Conservation (phyloP, 1,284 basidiomycete genomes). For the Heterobasidion parviporum region DNA sequence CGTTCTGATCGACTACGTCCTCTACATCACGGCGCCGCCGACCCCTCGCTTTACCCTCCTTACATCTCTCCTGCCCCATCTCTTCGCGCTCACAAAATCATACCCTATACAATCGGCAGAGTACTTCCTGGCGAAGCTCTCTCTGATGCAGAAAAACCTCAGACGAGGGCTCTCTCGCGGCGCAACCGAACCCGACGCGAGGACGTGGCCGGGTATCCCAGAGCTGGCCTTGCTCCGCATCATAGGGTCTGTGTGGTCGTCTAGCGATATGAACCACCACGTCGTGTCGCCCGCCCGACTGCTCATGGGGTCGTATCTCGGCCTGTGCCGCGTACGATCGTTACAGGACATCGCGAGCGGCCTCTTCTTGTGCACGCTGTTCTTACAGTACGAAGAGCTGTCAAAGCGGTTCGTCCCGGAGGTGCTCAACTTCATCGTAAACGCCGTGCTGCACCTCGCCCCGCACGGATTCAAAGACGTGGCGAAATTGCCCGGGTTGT, state of each 20-base stretch:
- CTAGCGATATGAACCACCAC: constrained; percentile 89
- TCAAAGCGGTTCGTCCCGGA: constrained; percentile 91
- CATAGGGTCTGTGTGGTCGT: constrained; percentile 83
- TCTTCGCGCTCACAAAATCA: constrained; percentile 71
- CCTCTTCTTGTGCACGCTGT: constrained; percentile 82
- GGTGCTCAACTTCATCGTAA: constrained; percentile 76
- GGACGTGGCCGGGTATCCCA: constrained; percentile 83
- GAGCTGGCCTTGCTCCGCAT: constrained; percentile 82
- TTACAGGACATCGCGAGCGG: constrained; percentile 77
- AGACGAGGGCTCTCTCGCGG: constrained; percentile 78
- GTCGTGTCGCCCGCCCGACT: constrained; percentile 84
- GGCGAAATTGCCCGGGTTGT: constrained; percentile 49
- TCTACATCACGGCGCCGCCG: constrained; percentile 68
- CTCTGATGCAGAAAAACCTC: constrained; percentile 93
- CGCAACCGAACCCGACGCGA: constrained; percentile 51
- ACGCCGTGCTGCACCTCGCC: constrained; percentile 64
- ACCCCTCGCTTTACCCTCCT: constrained; percentile 54
- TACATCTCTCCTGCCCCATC: constrained; percentile 71
- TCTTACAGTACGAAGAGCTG: constrained; percentile 75
- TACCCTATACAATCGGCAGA: constrained; percentile 80
- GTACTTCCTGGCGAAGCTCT: constrained; percentile 78
- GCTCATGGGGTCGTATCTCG: constrained; percentile 89
- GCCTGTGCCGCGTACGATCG: constrained; percentile 73
- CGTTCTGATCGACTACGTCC: constrained; percentile 88
- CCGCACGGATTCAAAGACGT: constrained; percentile 46